A percentile compares a stretch with the other conserved stretches of the same genome.
These are phyloP conservation scores for Syncephalastrum contaminatum DNA, from an alignment of 371 early-diverging fungal species.

Conservation along the genomic window DNA sequence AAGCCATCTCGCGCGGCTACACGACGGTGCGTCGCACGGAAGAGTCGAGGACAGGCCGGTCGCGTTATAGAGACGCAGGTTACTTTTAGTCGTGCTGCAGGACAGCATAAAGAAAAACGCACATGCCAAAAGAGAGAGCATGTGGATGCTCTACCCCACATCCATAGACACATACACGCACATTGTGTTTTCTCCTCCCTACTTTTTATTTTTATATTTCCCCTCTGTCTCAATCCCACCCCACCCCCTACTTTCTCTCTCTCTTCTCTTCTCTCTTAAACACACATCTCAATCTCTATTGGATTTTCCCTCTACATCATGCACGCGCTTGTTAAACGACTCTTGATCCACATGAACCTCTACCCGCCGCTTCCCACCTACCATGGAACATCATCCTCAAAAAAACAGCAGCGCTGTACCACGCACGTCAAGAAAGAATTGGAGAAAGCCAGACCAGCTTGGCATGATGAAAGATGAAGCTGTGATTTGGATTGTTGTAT, in stretches of 20 bases:
- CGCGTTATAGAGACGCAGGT: not conserved
- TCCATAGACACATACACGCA: too few species aligned
- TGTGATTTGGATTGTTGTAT: too few species aligned
- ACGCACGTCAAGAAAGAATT: too few species aligned
- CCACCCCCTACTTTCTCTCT: not conserved
- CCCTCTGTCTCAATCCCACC: not conserved
- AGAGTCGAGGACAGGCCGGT: not conserved
- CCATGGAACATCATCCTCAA: too few species aligned
- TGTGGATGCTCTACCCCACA: too few species aligned
- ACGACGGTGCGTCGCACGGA: slow-evolving; percentile 1
- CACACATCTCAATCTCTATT: not conserved
- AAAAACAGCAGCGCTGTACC: too few species aligned
- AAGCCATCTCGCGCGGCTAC: not conserved
- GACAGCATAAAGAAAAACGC: slow-evolving; percentile 1
- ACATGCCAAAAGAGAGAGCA: not conserved
- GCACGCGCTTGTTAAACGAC: slow-evolving; percentile 8
- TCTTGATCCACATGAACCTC: slow-evolving; percentile 11
- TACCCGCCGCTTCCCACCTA: slow-evolving; percentile 7
- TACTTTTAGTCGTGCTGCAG: slow-evolving; percentile 2
- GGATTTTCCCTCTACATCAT: not conserved
- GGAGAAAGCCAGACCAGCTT: too few species aligned
- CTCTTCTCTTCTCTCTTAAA: slow-evolving; percentile 1
- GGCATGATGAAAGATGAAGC: too few species aligned
- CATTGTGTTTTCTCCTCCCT: too few species aligned
- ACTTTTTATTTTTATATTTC: too few species aligned